Percentiles rank a stretch among this genome's conserved stretches.
phyloP scores from a whole-genome alignment of 805 yeast genomes.

The Kodamaea kaohsiungensis region DNA sequence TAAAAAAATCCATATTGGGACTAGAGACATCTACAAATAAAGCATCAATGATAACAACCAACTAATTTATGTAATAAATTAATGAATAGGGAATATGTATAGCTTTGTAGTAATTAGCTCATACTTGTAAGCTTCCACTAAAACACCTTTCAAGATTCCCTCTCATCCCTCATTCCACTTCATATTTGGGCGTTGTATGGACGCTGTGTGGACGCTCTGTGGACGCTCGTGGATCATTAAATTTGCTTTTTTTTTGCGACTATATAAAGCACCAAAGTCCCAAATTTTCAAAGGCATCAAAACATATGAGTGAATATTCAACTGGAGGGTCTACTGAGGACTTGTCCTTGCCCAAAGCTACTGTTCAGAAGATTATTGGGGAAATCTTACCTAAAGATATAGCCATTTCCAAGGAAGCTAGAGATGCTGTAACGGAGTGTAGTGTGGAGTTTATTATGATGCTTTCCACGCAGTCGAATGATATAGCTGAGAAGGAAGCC shows the following conservation, averaged over 20 bases:
- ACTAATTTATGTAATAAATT: too few species aligned
- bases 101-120: too few species aligned
- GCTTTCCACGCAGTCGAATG: constrained; percentile 88
- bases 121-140: too few species aligned
- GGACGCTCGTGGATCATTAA: background rate
- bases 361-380: constrained; percentile 90
- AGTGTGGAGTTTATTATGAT: constrained; percentile 96
- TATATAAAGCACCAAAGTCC: constrained; percentile 6
- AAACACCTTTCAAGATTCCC: too few species aligned
- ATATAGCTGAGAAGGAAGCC: constrained; percentile 93
- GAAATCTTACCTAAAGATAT: constrained; percentile 89
- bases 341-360: constrained; percentile 61
- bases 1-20: too few species aligned
- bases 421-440: constrained; percentile 94
- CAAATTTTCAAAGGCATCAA: background rate
- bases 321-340: constrained; percentile 35
- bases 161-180: too few species aligned
- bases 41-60: too few species aligned
- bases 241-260: background rate
- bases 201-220: too few species aligned
- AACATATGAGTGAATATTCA: constrained; percentile 42
- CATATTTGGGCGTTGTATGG: too few species aligned
- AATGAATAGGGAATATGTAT: too few species aligned
- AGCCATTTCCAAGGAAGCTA: constrained; percentile 86
- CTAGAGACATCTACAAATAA: too few species aligned